These are phyloP conservation scores for Lecanoromycetidae sp. DNA, from an alignment of 2,329 filamentous ascomycete genomes.

Conservation along the genomic window DNA sequence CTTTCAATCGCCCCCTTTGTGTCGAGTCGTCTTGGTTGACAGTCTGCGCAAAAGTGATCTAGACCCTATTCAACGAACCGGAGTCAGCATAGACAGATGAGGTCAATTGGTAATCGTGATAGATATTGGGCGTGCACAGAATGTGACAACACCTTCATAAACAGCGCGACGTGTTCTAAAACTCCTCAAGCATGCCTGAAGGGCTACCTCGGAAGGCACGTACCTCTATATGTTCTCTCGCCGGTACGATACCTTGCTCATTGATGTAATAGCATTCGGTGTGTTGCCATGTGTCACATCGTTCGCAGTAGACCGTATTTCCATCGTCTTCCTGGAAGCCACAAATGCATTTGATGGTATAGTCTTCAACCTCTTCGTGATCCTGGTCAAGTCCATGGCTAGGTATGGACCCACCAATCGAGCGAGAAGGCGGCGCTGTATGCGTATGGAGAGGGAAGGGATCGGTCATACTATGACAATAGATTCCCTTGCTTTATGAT, in stretches of 20 bases:
- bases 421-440: constrained; percentile 34
- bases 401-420: constrained; percentile 34
- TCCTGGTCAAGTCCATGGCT: constrained; percentile 3
- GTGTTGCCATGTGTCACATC: constrained; percentile 95
- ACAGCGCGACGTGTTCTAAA: no score
- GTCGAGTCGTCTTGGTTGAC: constrained; percentile 66
- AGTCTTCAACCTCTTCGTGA: constrained; percentile 57
- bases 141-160: no score
- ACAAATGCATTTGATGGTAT: constrained; percentile 97
- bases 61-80: no score
- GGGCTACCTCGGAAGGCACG: no score
- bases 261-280: constrained; percentile 86
- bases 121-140: no score
- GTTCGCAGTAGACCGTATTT: constrained; percentile 92
- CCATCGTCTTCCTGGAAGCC: constrained; percentile 89
- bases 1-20: constrained; percentile 61
- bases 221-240: no score
- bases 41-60: constrained; percentile 80
- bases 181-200: no score
- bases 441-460: constrained; percentile 39
- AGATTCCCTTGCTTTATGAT: constrained; percentile 20
- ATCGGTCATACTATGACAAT: constrained; percentile 45
- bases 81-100: no score
- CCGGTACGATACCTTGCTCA: constrained; percentile 22
- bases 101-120: no score